These are phyloP conservation scores for Cicer bijugum DNA, from an alignment of 306 rosid species.

Conservation along the genomic window DNA sequence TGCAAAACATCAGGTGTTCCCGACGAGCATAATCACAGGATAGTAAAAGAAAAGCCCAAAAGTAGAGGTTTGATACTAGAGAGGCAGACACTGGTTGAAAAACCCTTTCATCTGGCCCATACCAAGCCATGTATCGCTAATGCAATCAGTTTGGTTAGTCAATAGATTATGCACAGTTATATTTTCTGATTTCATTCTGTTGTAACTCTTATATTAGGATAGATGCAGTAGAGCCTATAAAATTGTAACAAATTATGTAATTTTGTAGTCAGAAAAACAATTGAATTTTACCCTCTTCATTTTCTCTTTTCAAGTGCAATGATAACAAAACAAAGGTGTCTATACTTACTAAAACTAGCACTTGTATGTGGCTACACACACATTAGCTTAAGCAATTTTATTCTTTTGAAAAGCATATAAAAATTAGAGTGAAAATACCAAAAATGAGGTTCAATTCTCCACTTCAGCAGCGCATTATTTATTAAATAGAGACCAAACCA, in stretches of 20 bases:
- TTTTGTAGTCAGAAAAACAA: not conserved
- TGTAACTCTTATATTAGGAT: not conserved
- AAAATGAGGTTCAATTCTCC: not conserved
- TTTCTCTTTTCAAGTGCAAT: not conserved
- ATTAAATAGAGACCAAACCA: not conserved
- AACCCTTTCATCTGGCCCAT: not conserved
- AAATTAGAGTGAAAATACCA: not conserved
- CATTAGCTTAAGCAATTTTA: not conserved
- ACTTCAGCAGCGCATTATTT: not conserved
- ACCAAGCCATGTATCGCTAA: not conserved
- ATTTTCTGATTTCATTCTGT: not conserved
- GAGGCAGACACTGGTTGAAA: not conserved
- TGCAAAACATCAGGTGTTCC: not conserved
- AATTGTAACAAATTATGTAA: not conserved
- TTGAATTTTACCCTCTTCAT: not conserved
- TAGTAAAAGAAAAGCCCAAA: not conserved
- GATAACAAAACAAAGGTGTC: not conserved
- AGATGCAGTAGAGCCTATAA: not conserved
- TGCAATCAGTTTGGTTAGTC: not conserved
- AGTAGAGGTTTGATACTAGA: not conserved
- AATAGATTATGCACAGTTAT: not conserved
- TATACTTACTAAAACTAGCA: not conserved
- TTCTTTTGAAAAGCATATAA: not conserved
- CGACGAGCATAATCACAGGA: not conserved
- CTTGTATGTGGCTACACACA: not conserved